phyloP scores from a whole-genome alignment of 495 filamentous ascomycete species.

The Monascus purpureus region DNA sequence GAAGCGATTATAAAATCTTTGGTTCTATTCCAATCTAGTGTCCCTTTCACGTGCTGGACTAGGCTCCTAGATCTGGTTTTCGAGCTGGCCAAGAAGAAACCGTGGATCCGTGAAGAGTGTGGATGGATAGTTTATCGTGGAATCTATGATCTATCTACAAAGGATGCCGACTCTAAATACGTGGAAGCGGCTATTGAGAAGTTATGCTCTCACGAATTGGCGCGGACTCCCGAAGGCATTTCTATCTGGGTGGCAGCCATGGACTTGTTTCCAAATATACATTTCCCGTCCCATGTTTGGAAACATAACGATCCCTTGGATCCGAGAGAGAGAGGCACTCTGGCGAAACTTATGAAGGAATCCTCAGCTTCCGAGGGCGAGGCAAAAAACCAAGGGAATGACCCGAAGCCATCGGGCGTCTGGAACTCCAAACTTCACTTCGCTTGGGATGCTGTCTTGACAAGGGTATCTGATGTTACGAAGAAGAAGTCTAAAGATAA shows the following conservation, averaged over 20 bases:
- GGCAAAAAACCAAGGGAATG: conserved; percentile 22
- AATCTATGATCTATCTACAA: conserved; percentile 26
- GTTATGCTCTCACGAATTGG: conserved; percentile 47
- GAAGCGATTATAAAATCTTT: conserved; percentile 70
- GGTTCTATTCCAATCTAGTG: conserved; percentile 46
- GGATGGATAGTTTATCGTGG: conserved; percentile 51
- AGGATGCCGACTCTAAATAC: conserved; percentile 25
- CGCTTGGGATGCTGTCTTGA: conserved; percentile 70
- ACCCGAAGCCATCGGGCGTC: conserved; percentile 48
- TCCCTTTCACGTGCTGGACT: conserved; percentile 40
- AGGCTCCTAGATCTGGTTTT: conserved; percentile 39
- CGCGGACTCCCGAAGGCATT: conserved; percentile 71
- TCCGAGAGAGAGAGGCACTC: conserved; percentile 39
- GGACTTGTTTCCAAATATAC: conserved; percentile 47
- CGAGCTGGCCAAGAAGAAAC: conserved; percentile 47
- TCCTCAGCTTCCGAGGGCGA: conserved; percentile 40
- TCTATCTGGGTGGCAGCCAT: conserved; percentile 69
- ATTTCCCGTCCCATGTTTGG: conserved; percentile 60
- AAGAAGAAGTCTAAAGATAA: conserved; percentile 17
- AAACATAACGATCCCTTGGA: conserved; percentile 53
- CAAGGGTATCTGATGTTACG: conserved; percentile 18
- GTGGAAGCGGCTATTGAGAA: conserved; percentile 47
- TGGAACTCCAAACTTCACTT: conserved; percentile 77
- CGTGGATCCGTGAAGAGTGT: conserved; percentile 81
- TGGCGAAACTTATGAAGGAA: conserved; percentile 71